Conservation (phyloP, 305 asterid species). For the Ilex paraguariensis region DNA sequence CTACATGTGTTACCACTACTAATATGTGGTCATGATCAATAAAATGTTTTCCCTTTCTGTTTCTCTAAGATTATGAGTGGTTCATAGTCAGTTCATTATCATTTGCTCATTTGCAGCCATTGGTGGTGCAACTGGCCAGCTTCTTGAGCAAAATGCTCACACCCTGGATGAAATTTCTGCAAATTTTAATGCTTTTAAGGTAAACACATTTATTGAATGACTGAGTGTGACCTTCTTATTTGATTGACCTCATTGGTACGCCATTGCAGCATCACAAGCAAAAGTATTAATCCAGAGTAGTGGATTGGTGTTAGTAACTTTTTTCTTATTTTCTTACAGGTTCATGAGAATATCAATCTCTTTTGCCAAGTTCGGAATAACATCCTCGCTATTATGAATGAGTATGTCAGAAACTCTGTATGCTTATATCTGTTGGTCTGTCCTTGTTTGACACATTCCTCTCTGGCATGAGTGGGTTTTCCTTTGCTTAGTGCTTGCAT, state of each 20-base stretch:
- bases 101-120: conserved; percentile 31
- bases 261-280: neutral
- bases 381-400: conserved; percentile 56
- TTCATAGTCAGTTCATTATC: too few species aligned
- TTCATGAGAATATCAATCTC: conserved; percentile 65
- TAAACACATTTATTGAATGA: conserved; percentile 6
- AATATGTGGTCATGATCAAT: too few species aligned
- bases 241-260: neutral
- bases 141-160: conserved; percentile 74
- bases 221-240: neutral
- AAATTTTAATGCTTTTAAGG: conserved; percentile 67
- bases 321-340: conserved; percentile 35
- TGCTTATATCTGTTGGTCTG: neutral
- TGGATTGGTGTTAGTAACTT: neutral
- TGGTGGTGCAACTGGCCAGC: conserved; percentile 44
- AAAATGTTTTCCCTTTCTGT: too few species aligned
- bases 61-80: too few species aligned
- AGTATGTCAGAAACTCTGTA: conserved; percentile 29
- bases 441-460: neutral
- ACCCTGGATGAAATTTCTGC: conserved; percentile 68
- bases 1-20: too few species aligned
- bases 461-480: neutral
- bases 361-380: conserved; percentile 74
- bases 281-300: too few species aligned
- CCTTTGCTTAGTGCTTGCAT: neutral